Evolutionary conservation across 805 yeast genomes (phyloP).

Genomic region (Ogataea polymorpha): DNA sequence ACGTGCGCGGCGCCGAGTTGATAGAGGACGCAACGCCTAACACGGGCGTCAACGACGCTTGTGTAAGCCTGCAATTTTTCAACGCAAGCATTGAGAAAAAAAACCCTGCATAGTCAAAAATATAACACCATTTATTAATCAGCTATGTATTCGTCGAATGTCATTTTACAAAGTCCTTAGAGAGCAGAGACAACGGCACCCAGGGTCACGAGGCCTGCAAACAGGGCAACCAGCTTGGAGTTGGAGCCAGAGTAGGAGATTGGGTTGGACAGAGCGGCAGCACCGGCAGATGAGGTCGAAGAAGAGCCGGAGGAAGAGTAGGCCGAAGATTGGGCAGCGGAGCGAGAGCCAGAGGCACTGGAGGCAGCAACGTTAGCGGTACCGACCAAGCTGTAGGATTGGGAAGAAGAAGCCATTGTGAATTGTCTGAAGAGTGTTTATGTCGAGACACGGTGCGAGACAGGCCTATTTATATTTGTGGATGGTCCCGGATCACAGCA

Average conservation of each 20-base stretch:
- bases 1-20: constrained; percentile 50
- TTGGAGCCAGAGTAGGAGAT: constrained; percentile 29
- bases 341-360: constrained; percentile 12
- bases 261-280: constrained; percentile 21
- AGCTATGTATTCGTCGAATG: constrained; percentile 4
- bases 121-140: constrained; percentile 3
- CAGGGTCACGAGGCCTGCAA: constrained; percentile 29
- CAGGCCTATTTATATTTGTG: constrained; percentile 12
- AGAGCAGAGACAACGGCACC: constrained; percentile 29
- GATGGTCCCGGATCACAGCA: constrained; percentile 9
- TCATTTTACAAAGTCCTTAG: constrained; percentile 10
- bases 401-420: constrained; percentile 20
- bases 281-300: constrained; percentile 25
- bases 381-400: background rate
- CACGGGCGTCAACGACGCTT: constrained; percentile 48
- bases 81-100: constrained; percentile 48
- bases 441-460: constrained; percentile 1
- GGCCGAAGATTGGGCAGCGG: constrained; percentile 7
- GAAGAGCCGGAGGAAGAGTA: constrained; percentile 11
- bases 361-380: constrained; percentile 9
- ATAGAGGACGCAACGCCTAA: constrained; percentile 54
- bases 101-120: constrained; percentile 35
- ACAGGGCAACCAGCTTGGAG: constrained; percentile 28
- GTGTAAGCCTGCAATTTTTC: constrained; percentile 51
- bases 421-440: background rate